Evolutionary conservation across 371 early-diverging fungal species (phyloP).

Genomic region (Zychaea mexicana): DNA sequence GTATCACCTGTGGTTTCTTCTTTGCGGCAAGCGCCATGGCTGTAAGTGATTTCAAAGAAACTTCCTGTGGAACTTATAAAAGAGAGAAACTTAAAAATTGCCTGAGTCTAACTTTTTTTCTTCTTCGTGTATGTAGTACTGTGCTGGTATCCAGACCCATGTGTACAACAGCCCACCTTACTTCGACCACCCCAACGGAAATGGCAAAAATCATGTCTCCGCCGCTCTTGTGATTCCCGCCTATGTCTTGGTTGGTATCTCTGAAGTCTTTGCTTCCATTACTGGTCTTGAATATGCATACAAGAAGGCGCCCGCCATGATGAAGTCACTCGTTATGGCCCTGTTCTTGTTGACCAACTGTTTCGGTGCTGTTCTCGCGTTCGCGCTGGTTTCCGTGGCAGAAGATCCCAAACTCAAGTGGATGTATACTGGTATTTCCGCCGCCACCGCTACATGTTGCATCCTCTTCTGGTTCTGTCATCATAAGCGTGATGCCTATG

Average conservation of each 20-base stretch:
- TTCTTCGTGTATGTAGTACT: constrained; percentile 38
- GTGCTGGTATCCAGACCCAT: constrained; percentile 68
- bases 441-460: constrained; percentile 20
- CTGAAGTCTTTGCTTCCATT: constrained; percentile 74
- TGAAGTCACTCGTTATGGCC: constrained; percentile 80
- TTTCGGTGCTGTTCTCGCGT: constrained; percentile 64
- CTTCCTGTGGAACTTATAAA: too few species aligned
- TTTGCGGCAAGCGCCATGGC: constrained; percentile 66
- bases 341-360: constrained; percentile 74
- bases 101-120: background rate
- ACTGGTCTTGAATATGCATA: constrained; percentile 83
- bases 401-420: constrained; percentile 70
- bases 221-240: constrained; percentile 73
- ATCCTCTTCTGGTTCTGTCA: constrained; percentile 25
- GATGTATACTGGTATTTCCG: constrained; percentile 58
- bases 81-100: too few species aligned
- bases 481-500: constrained; percentile 18
- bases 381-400: constrained; percentile 68
- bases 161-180: constrained; percentile 56
- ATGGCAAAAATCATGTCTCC: constrained; percentile 45
- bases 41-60: constrained; percentile 16
- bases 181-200: constrained; percentile 20
- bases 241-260: constrained; percentile 66
- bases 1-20: constrained; percentile 74
- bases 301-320: constrained; percentile 70